Base-by-base conservation (phyloP, 768 basidiomycete genomes). In the Gelatoporia subvermispora region DNA sequence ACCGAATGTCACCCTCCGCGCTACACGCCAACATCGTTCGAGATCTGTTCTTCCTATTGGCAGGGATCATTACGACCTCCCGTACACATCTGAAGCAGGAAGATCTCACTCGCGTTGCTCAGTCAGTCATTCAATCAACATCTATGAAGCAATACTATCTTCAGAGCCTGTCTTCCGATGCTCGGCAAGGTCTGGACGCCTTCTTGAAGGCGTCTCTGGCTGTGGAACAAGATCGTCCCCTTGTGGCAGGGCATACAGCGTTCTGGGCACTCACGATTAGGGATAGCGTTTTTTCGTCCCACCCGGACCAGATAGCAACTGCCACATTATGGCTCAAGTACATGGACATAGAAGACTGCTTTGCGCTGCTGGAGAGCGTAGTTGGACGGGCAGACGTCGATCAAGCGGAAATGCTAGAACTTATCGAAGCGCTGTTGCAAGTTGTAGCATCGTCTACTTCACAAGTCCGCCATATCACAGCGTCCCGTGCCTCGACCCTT, bases 281-380 rank as follows among this genome's bases (percentile, higher is more conserved):
- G 28, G 28, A 31, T 13, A 31, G 28, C 28, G 7, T 31, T 31
- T 13, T 5, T 13, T 7, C 5, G 13, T 7, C 13, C 7, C 7
- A 31, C 28, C 28, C 5, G 7, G 28, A 31, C 28, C 28, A 31
- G 13, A 13, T 31, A 31, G 25, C n/a, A 3, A 52, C 60, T 21
- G 60, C 65, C 16, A 38, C 46, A 2, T 51, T 75, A 13, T 90
- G 87, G 87, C 67, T 85, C 37, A 71, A 67, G 35, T 85, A 76
- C 56, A 72, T 84, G 55, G 60, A 67, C 4, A 57, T 64, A 2
- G 54, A 65, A 2, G 71, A 72, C 15, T 59, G 81, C 2, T 64
- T 79, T 3, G 53, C 61, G 4, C 64, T 78, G 5, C 57, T 88
- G 10, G 75, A 79, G 53, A 48, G 64, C 52, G 76, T 42, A 54